Evolutionary conservation across 1,284 basidiomycete species (phyloP), one percentile per base, ranked within the genome.

Genomic region (Mrakiaceae sp.): DNA sequence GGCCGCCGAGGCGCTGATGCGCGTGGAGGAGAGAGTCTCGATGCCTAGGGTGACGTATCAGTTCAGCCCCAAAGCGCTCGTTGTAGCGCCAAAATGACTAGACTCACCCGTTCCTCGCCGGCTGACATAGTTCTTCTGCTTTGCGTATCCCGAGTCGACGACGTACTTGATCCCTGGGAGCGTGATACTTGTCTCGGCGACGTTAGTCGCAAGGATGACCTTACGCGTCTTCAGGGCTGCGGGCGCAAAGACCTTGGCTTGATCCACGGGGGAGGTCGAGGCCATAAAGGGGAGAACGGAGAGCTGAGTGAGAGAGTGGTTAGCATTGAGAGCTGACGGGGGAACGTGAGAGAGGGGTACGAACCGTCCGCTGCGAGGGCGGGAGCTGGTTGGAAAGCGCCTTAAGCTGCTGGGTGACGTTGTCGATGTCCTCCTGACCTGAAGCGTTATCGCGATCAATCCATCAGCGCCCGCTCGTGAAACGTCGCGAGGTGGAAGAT

Each of bases 121-220:
- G 53, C 85, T 83, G 53, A 90, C 74, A 74, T 88, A 94, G 65
- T 87, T 82, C 76, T 96, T 96, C 76, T 98, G 93, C 76, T 99
- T 99, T 71, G 88, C 90, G 75, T 94, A 87, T 0, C 93, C 93
- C 0, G 89, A 87, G 75, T 99, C 95, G 58, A 99, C 87, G 6
- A 99, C 95, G 74, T 91, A 98, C 66, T 84, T 87, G 63, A 98
- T 87, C 2, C 94, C 94, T 4, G 94, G 92, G 71, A 99, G 96
- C 4, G 95, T 98, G 74, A 99, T 90, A 39, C 89, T 92, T 0
- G 96, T 98, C 76, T 98, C 95, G n/a, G 95, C 93, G 62, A 97
- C 92, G 75, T 96, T 97, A 12, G 93, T 97, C 0, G 92, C 87
- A 43, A 98, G 80, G 65, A 98, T 90, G 72, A 94, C 87, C 74